phyloP scores from a whole-genome alignment of 75 land plant species.

The Pinus tabuliformis region DNA sequence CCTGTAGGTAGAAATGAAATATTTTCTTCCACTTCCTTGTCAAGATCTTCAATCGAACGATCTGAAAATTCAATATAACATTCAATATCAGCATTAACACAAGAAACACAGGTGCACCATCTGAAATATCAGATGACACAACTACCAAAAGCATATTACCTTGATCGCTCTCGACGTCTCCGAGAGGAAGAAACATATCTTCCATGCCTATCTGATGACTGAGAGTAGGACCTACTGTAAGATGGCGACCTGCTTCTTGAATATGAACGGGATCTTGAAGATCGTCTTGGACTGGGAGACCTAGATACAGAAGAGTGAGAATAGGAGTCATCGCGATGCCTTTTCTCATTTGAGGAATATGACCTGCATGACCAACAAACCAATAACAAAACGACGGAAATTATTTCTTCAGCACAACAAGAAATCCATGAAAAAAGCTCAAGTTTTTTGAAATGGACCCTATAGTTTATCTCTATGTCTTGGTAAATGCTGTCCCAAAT shows the following conservation, averaged over 20 bases:
- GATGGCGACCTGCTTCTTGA: constrained; percentile 2
- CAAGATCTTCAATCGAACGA: too few species aligned
- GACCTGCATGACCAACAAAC: not conserved
- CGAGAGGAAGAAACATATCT: not conserved
- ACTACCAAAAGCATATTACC: not conserved
- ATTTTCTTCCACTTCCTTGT: too few species aligned
- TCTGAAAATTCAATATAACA: too few species aligned
- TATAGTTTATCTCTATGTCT: too few species aligned
- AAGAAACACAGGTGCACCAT: too few species aligned
- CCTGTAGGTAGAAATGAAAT: too few species aligned
- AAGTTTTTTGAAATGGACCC: too few species aligned
- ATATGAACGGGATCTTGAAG: not conserved
- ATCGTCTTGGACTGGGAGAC: not conserved
- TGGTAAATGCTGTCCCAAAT: too few species aligned
- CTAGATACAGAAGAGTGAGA: not conserved
- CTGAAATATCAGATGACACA: not conserved
- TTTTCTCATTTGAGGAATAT: not conserved
- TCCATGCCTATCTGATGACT: constrained; percentile 1
- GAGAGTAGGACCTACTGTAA: not conserved
- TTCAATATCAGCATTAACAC: too few species aligned
- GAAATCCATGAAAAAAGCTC: too few species aligned
- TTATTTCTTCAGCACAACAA: not conserved
- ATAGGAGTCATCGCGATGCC: not conserved
- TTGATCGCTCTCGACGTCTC: not conserved
- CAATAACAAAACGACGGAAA: not conserved